Base-by-base conservation (phyloP, 768 basidiomycete genomes). In the Lactarius sanguifluus region DNA sequence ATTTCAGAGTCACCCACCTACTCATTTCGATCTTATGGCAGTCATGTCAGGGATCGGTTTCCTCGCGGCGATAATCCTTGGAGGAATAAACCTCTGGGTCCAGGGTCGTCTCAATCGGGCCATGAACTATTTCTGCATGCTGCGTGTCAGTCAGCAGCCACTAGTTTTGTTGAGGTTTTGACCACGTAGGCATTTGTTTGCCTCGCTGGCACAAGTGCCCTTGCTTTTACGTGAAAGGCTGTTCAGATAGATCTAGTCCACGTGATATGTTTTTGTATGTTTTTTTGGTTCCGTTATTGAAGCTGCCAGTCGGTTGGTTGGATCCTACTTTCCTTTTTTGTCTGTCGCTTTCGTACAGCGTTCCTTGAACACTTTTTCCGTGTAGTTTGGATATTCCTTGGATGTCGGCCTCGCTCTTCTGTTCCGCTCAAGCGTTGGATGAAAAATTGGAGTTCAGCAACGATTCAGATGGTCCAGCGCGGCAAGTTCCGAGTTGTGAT, bases 401-500 rank as follows among this genome's bases (percentile, higher is more conserved):
- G 59, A 67, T 69, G 52, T 67, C 65, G 59, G 36, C 20, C 68
- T 66, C 50, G 41, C 38, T 40, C 32, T 32, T 67, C 58, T 59
- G 54, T 62, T 59, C 47, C 43, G 8, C 61, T 63, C 61, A n/a
- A n/a, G 50, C 40, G 56, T 62, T 62, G 41, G 66, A 56, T 38
- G 62, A 56, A 55, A 30, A 40, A n/a, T 45, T 50, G 66, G 62
- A 56, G 28, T 60, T 58, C 57, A 57, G 65, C 43, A 47, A 32
- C 15, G 60, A 57, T 61, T 28, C 60, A 67, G 57, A 55, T 57
- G 52, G 54, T 34, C 58, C 4, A 52, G 38, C 41, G 28, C 66
- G 66, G 66, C 57, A 67, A 67, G 56, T 67, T 58, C 66, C 66
- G 66, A 64, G 55, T 3, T n/a, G 62, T n/a, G 47, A 10, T 25